These are phyloP conservation scores for Micromonas commoda DNA, from an alignment of 139 green algal genomes.

Conservation along the genomic window DNA sequence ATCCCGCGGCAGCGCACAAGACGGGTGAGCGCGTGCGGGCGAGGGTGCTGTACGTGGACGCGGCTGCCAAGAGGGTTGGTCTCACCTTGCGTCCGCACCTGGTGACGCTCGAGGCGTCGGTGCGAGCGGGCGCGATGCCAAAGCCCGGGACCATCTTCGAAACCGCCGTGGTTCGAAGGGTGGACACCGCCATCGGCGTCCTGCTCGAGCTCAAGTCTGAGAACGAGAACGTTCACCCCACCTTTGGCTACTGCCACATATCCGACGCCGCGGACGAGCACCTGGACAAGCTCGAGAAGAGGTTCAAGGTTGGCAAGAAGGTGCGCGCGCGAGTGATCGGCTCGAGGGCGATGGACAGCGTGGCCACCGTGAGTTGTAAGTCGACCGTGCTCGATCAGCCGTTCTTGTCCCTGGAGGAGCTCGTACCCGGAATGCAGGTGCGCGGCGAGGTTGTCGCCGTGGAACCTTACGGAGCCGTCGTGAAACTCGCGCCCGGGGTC, in stretches of 20 bases:
- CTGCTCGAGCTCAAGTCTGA: constrained; percentile 55
- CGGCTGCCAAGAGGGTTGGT: constrained; percentile 56
- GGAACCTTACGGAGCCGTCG: constrained; percentile 51
- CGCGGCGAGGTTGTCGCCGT: constrained; percentile 50
- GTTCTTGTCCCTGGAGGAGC: constrained; percentile 34
- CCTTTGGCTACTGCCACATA: constrained; percentile 53
- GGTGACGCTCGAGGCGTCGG: constrained; percentile 29
- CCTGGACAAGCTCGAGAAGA: constrained; percentile 58
- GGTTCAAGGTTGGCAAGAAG: constrained; percentile 49
- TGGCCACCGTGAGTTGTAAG: constrained; percentile 52
- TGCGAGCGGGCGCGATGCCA: constrained; percentile 25
- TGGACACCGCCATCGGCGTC: constrained; percentile 64
- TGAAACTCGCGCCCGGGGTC: constrained; percentile 52
- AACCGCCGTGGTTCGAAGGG: constrained; percentile 50
- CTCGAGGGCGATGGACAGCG: constrained; percentile 69
- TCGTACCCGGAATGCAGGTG: constrained; percentile 45
- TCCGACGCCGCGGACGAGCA: constrained; percentile 62
- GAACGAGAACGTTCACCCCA: neutral
- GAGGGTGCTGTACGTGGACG: constrained; percentile 77
- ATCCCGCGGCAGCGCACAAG: constrained; percentile 20
- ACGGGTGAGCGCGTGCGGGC: constrained; percentile 53
- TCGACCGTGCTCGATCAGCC: constrained; percentile 37
- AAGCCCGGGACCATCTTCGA: constrained; percentile 40
- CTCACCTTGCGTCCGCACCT: constrained; percentile 76
- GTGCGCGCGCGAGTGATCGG: constrained; percentile 69